Conservation (phyloP, 495 filamentous ascomycete genomes). For the Patellaria atrata region DNA sequence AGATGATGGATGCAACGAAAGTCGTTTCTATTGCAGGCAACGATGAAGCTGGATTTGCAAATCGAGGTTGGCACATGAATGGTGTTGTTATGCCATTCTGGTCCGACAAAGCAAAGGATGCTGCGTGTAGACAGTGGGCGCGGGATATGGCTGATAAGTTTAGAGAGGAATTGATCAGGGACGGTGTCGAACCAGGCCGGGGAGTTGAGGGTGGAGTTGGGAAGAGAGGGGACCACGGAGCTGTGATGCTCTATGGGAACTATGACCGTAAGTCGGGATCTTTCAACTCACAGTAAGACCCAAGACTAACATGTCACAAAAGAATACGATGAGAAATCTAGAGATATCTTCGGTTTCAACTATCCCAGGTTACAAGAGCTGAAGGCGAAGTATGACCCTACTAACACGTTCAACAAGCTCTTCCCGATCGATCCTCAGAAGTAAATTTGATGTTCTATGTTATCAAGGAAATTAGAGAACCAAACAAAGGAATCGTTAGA, state of each 20-base stretch:
- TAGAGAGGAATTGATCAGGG: constrained; percentile 2
- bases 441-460: too few relatives aligned
- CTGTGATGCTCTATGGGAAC: constrained; percentile 27
- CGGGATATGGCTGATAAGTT: too few relatives aligned
- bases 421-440: too few relatives aligned
- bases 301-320: constrained; percentile 1
- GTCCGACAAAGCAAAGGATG: too few relatives aligned
- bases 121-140: too few relatives aligned
- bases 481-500: too few relatives aligned
- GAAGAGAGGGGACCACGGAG: constrained; percentile 21
- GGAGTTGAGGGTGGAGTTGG: constrained; percentile 15
- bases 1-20: too few relatives aligned
- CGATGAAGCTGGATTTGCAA: too few relatives aligned
- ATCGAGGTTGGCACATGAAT: too few relatives aligned
- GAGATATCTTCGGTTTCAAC: constrained; percentile 35
- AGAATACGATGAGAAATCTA: constrained; percentile 21
- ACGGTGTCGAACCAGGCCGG: constrained; percentile 8
- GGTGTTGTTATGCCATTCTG: too few relatives aligned
- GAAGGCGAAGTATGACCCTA: constrained; percentile 41
- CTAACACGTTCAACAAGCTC: constrained; percentile 35
- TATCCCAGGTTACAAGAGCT: constrained; percentile 29
- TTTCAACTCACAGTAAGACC: constrained; percentile 3
- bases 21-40: too few relatives aligned
- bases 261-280: constrained; percentile 21
- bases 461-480: too few relatives aligned